A percentile compares a stretch with the other conserved stretches of the same genome.
phyloP scores from a whole-genome alignment of 805 yeast species.

The Teunomyces tritomae region DNA sequence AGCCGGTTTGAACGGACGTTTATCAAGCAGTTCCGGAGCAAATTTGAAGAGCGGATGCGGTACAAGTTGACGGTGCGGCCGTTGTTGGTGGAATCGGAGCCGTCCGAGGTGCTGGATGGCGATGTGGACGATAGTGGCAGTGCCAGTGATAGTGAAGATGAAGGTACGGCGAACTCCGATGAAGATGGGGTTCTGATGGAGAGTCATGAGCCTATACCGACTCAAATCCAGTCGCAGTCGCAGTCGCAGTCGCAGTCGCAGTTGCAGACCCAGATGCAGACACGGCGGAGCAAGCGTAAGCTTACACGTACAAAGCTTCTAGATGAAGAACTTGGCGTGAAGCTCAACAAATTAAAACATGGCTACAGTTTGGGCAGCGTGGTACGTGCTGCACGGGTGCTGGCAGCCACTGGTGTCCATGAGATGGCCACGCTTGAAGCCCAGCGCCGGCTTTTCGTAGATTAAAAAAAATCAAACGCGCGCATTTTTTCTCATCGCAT shows the following conservation, averaged over 20 bases:
- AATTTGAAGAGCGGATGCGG: conserved; percentile 11
- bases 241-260: neutral
- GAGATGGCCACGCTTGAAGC: conserved; percentile 20
- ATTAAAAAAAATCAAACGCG: neutral
- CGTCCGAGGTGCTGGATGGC: neutral
- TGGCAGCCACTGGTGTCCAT: conserved; percentile 12
- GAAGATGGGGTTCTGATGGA: conserved; percentile 23
- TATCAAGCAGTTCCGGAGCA: conserved; percentile 5
- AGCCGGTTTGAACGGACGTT: conserved; percentile 3
- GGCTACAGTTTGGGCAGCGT: conserved; percentile 2
- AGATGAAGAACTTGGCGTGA: conserved; percentile 9
- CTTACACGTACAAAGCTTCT: neutral
- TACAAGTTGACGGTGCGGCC: conserved; percentile 6
- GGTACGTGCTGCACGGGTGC: conserved; percentile 14
- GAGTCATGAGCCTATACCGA: conserved; percentile 7
- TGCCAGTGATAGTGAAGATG: conserved; percentile 25
- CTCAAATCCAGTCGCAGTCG: too few species aligned
- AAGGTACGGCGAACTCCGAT: conserved; percentile 16
- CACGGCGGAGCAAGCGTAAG: neutral
- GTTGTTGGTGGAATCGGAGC: neutral
- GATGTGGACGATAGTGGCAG: conserved; percentile 16
- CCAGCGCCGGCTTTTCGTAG: conserved; percentile 18
- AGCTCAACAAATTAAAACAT: conserved; percentile 5
- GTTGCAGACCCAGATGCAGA: neutral
- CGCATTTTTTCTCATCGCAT: conserved; percentile 6